Base-by-base conservation (phyloP, 2,329 filamentous ascomycete species). In the Calonectria leucothoes region DNA sequence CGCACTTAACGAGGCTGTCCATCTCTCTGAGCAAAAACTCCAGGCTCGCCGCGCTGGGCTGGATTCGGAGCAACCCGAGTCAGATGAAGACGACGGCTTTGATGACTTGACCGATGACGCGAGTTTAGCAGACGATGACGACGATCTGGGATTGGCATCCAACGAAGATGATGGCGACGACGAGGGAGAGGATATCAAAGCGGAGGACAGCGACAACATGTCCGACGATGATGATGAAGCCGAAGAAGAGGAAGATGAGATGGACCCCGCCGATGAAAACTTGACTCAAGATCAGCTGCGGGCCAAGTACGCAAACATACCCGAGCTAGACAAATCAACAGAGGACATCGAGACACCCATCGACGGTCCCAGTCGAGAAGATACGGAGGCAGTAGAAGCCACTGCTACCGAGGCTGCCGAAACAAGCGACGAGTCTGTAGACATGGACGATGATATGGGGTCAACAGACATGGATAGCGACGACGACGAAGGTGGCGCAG, bases 1-100 rank as follows among this genome's bases (percentile, higher is more conserved):
- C 80, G 94, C 92, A 63, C 88, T 94, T 80, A 94, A 93, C 79
- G 92, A 93, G 85, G 94, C 92, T 78, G 93, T 94, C 79, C 94
- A 93, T 74, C 88, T 93, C 70, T 94, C 93, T 0, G 93, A 93
- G 74, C 90, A 91, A 77, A 92, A 94, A 79, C 85, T 94, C 1
- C 91, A 93, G 76, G 91, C 92, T 20, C 88, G 91, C n/a, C 88
- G 86, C 69, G 84, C 86, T 2, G 88, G 87, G 23, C 77, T 88
- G 6, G 91, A 91, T 71, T 91, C 89, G 0, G 91, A 92, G 76
- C 77, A 84, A 4, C 82, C 83, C 0, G 42, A 45, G 42, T 86
- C 85, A 1, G 84, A 88, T 15, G 87, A 88, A 1, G 87, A 85
- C 2, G 85, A 87, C 42, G 86, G 85, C 15, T 84, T 86, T 29